Conservation (phyloP, 2,329 filamentous ascomycete species). For the Aspergillus caelatus region DNA sequence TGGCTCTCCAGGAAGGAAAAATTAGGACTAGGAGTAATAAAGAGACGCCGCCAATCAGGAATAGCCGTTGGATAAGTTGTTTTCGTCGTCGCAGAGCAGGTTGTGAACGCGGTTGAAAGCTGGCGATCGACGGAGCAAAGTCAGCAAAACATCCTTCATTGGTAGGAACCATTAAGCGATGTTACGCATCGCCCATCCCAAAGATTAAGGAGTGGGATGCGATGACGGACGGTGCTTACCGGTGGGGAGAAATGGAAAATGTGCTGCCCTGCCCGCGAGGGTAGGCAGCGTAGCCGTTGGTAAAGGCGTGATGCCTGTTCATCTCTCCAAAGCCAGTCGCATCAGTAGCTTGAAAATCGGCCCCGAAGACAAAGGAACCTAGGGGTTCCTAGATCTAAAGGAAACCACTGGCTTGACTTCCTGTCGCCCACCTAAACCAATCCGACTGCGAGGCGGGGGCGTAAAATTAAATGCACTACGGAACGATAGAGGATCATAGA, state of each 20-base stretch:
- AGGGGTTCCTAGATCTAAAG: conserved; percentile 15
- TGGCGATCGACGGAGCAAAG: conserved; percentile 37
- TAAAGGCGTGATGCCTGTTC: conserved; percentile 83
- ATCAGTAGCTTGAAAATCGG: conserved; percentile 29
- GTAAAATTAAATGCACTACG: not conserved
- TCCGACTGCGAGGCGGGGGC: conserved; percentile 9
- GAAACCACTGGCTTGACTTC: conserved; percentile 12
- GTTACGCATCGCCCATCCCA: not conserved
- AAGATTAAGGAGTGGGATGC: not conserved
- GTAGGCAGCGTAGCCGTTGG: conserved; percentile 73
- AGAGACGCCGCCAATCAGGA: conserved; percentile 57
- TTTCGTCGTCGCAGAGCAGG: conserved; percentile 72
- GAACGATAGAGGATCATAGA: conserved; percentile 3
- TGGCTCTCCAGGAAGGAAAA: conserved; percentile 72
- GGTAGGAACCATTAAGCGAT: not conserved
- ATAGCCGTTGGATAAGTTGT: conserved; percentile 71
- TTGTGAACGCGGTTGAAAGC: conserved; percentile 82
- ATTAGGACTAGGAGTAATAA: conserved; percentile 69
- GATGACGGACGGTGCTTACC: conserved; percentile 57
- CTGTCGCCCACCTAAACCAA: conserved; percentile 9
- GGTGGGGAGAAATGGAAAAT: conserved; percentile 87
- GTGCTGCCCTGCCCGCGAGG: conserved; percentile 68
- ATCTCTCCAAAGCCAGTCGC: conserved; percentile 61
- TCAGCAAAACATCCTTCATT: not conserved
- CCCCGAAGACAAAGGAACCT: conserved; percentile 11